Evolutionary conservation across 768 basidiomycete species (phyloP).

Genomic region (Cystobasidium onofrii): DNA sequence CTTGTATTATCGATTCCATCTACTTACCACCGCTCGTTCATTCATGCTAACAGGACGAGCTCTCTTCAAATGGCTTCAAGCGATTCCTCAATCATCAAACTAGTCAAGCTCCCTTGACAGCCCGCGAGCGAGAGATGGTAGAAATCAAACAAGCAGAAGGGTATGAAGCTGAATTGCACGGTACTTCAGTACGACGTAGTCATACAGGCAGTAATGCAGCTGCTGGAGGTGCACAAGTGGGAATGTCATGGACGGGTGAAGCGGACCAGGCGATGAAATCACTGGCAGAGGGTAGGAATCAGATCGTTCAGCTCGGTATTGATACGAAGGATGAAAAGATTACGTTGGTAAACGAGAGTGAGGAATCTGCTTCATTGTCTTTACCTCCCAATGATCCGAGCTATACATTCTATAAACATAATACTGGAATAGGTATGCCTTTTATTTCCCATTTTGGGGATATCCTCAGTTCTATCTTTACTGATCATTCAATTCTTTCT

Average conservation of each 20-base stretch:
- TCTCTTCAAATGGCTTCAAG: slow-evolving; percentile 55
- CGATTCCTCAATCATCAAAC: slow-evolving; percentile 62
- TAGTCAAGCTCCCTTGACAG: slow-evolving; percentile 73
- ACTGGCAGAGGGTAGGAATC: slow-evolving; percentile 52
- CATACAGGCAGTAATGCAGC: slow-evolving; percentile 9
- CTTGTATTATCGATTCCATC: not conserved
- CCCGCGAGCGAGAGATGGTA: slow-evolving; percentile 70
- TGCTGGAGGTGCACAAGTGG: slow-evolving; percentile 54
- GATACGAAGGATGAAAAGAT: slow-evolving; percentile 60
- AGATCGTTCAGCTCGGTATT: slow-evolving; percentile 60
- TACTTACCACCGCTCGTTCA: not conserved
- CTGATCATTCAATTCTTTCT: not conserved
- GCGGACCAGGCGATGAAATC: slow-evolving; percentile 60
- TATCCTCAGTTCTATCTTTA: too few species aligned
- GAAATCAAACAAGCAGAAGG: slow-evolving; percentile 69
- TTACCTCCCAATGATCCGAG: slow-evolving; percentile 18
- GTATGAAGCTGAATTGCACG: slow-evolving; percentile 51
- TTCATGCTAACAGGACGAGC: slow-evolving; percentile 44
- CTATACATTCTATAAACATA: slow-evolving; percentile 28
- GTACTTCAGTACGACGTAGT: slow-evolving; percentile 50
- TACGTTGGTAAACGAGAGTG: slow-evolving; percentile 56
- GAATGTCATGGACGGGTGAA: slow-evolving; percentile 61
- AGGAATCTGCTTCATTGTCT: slow-evolving; percentile 38
- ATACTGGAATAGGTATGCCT: slow-evolving; percentile 55
- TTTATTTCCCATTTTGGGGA: too few species aligned